Evolutionary conservation across 1,139 yeast genomes (phyloP), one percentile per base, ranked within the genome.

Genomic region (Suhomyces kunorum): DNA sequence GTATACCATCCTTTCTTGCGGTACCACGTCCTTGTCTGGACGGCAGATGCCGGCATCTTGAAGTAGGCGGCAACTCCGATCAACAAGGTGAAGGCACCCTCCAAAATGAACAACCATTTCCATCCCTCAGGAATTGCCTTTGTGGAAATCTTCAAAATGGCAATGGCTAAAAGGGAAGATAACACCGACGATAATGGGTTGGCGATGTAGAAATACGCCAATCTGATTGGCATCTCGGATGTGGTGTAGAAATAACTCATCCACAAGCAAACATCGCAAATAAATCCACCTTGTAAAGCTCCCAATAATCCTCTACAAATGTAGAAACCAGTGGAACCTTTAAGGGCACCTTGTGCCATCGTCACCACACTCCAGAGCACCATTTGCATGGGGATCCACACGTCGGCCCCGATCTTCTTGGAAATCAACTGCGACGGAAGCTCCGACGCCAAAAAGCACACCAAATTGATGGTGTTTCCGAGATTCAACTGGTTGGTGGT

Each of bases 401-500:
- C 49, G 51, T 77, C 81, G 4, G 80, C 71, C 6, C 83, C 83
- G 19, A 78, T 40, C 40, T 63, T 66, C 50, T 78, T 78, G 8
- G 80, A 71, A 13, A 78, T 50, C 48, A 78, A 58, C 51, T 77
- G 81, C 1, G 82, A 77, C 0, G 83, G 83, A 14, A 78, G 56
- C 53, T 78, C 83, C 11, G 79, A 74, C n/a, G 57, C 52, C 39
- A 78, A 55, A 51, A 78, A 78, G 33, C 73, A 59, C 8, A 71
- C 59, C 39, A 68, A 60, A 41, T 67, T 67, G 28, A 76, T 59
- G 11, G 80, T 75, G 45, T 66, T 68, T 5, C 79, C 81, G 19
- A 59, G 51, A 50, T 78, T 78, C 55, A 71, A 76, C 41, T 77
- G 70, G 43, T 71, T 56, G 15, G 78, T 74, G 17, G 70, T 67